Evolutionary conservation across 768 basidiomycete genomes (phyloP).

Genomic region (Macrolepiota albuminosa): DNA sequence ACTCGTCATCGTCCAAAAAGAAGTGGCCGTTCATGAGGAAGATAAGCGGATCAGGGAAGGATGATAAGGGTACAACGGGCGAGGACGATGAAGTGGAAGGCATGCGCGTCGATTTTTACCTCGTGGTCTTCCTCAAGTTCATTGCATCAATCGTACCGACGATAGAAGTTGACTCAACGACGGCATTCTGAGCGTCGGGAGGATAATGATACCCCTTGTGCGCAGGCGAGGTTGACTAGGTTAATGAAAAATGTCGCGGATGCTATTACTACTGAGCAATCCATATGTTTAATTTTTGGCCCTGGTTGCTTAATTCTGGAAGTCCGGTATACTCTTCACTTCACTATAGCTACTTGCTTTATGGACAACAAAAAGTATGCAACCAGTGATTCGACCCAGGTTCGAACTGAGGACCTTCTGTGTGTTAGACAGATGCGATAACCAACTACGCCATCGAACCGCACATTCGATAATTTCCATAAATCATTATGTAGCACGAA

Average conservation of each 20-base stretch:
- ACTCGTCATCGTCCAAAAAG: conserved; percentile 53
- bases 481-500: no score
- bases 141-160: conserved; percentile 98
- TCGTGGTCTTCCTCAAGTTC: conserved; percentile 98
- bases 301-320: no score
- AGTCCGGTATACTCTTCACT: no score
- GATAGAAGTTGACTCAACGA: conserved; percentile 95
- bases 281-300: no score
- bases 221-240: not conserved
- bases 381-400: conserved; percentile 27
- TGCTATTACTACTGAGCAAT: not conserved
- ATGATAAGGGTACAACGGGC: conserved; percentile 38
- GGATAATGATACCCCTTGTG: conserved; percentile 17
- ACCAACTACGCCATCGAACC: conserved; percentile 74
- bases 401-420: conserved; percentile 41
- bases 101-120: conserved; percentile 96
- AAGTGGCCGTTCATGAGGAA: conserved; percentile 85
- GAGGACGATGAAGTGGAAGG: conserved; percentile 80
- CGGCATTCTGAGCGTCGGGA: conserved; percentile 45
- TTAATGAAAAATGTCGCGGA: not conserved
- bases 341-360: no score
- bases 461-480: accelerated
- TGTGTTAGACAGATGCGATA: conserved; percentile 84
- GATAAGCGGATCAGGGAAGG: conserved; percentile 54
- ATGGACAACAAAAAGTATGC: not conserved